Evolutionary conservation across 257 asterid genomes (phyloP).

Genomic region (Ophiorrhiza pumila): DNA sequence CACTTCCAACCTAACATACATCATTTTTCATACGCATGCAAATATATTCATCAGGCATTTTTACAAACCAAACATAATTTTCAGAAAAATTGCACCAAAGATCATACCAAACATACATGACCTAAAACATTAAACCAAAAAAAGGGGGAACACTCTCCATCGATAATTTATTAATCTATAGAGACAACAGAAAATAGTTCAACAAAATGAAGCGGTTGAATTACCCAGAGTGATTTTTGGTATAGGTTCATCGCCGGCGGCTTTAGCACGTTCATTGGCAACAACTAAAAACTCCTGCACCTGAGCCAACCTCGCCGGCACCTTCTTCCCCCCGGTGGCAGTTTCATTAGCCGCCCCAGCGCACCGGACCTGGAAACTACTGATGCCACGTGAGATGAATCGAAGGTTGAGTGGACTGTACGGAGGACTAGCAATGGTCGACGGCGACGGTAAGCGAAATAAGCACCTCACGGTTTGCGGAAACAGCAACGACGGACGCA

Average conservation of each 20-base stretch:
- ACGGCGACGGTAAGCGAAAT: slow-evolving; percentile 22
- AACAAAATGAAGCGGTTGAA: not conserved
- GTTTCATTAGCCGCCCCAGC: slow-evolving; percentile 35
- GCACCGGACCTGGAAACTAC: slow-evolving; percentile 34
- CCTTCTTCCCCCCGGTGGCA: slow-evolving; percentile 50
- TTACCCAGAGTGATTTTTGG: slow-evolving; percentile 76
- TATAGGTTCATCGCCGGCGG: slow-evolving; percentile 59
- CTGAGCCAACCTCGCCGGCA: slow-evolving; percentile 65
- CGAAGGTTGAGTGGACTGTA: slow-evolving; percentile 1
- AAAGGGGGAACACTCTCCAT: not conserved
- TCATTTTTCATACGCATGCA: not conserved
- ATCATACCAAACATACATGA: not conserved
- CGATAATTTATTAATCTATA: not conserved
- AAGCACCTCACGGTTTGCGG: slow-evolving; percentile 21
- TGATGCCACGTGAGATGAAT: slow-evolving; percentile 17
- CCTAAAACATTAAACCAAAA: not conserved
- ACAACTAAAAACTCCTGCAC: slow-evolving; percentile 68
- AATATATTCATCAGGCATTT: not conserved
- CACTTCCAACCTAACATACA: not conserved
- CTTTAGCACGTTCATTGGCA: slow-evolving; percentile 77
- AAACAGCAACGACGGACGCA: slow-evolving; percentile 37
- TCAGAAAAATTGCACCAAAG: not conserved
- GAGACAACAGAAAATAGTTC: not conserved
- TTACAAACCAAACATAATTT: not conserved
- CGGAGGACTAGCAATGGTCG: slow-evolving; percentile 13